Conservation (phyloP, 2,329 filamentous ascomycete species). For the Phaeosphaeria sp. region DNA sequence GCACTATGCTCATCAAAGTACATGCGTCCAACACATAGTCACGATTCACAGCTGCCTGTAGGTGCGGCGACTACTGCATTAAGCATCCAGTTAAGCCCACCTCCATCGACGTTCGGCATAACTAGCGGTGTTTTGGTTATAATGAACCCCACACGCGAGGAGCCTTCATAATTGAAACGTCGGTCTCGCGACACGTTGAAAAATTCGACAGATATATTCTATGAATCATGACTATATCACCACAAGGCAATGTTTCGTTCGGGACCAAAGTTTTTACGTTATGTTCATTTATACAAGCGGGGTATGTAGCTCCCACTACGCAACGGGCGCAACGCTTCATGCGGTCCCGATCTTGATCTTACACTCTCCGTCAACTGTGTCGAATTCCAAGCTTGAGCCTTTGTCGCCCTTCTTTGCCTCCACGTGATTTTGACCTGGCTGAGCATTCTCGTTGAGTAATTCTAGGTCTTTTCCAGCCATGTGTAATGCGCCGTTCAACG, state of each 20-base stretch:
- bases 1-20: neutral
- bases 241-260: neutral
- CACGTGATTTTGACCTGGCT: conserved; percentile 40
- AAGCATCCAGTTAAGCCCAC: neutral
- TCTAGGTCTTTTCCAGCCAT: conserved; percentile 50
- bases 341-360: conserved; percentile 42
- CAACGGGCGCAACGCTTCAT: conserved; percentile 8
- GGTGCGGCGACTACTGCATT: neutral
- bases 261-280: neutral
- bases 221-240: neutral
- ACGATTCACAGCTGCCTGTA: neutral
- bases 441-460: conserved; percentile 35
- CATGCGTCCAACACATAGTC: neutral
- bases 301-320: neutral
- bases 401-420: conserved; percentile 51
- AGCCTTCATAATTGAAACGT: neutral
- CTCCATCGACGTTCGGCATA: neutral
- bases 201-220: neutral
- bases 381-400: conserved; percentile 42
- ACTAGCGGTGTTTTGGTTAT: neutral
- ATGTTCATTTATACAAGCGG: neutral
- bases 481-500: conserved; percentile 46
- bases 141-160: neutral
- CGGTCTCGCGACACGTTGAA: neutral
- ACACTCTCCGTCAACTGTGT: conserved; percentile 40